These are phyloP conservation scores for Lactarius quietus DNA, from an alignment of 768 basidiomycete genomes.

Conservation along the genomic window DNA sequence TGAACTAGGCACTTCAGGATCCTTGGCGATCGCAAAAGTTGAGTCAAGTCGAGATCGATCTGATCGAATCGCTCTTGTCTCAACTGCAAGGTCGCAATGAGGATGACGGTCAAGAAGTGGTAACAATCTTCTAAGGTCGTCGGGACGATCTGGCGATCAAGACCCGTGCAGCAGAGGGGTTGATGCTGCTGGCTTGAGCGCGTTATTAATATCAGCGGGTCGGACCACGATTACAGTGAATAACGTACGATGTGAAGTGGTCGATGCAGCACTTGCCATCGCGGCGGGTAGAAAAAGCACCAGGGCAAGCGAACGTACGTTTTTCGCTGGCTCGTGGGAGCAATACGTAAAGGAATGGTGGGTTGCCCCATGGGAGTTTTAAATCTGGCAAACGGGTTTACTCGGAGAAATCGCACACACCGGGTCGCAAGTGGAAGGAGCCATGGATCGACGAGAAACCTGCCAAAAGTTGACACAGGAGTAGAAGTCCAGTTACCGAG, in stretches of 20 bases:
- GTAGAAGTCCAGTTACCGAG: not conserved
- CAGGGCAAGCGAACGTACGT: not conserved
- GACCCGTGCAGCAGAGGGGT: not conserved
- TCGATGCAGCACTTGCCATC: not conserved
- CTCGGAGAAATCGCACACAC: not conserved
- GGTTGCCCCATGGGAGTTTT: not conserved
- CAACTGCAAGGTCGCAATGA: constrained; percentile 16
- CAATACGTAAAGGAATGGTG: not conserved
- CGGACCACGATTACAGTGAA: not conserved
- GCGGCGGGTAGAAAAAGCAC: not conserved
- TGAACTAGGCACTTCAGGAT: constrained; percentile 15
- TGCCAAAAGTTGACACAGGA: not conserved
- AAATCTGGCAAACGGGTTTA: not conserved
- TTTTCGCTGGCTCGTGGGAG: too few species aligned
- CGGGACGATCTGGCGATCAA: constrained; percentile 5
- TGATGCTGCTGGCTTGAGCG: not conserved
- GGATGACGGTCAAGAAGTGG: constrained; percentile 16
- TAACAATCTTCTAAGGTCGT: constrained; percentile 9
- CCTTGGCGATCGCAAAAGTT: too few species aligned
- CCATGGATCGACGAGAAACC: not conserved
- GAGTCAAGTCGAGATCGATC: constrained; percentile 14
- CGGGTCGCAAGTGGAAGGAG: not conserved
- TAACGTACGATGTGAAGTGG: not conserved
- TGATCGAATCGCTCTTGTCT: constrained; percentile 12
- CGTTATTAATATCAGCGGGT: not conserved